Base-by-base conservation (phyloP, 1,284 basidiomycete genomes). In the Gymnopus androsaceus region DNA sequence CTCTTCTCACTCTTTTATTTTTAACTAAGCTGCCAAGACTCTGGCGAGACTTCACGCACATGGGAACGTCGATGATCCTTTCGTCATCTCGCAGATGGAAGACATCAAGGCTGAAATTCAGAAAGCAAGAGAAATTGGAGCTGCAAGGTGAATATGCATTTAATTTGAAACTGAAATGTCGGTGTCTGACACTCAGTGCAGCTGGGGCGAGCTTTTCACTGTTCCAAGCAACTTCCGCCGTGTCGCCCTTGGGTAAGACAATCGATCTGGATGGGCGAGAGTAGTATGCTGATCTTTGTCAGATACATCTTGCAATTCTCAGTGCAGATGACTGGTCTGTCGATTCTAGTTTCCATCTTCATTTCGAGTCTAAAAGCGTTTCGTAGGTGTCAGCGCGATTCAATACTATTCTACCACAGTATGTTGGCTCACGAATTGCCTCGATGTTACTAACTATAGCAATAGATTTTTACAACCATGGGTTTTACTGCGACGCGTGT, bases 11-110 rank as follows among this genome's bases (percentile, higher is more conserved):
- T n/a, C 6, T 28, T 1, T 38, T 30, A 19, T n/a, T 23, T 14
- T 19, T 19, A 37, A 37, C 21, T 21, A 31, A 73, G 74, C 74
- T 1, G 66, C 63, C 8, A 51, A 56, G 15, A 71, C 68, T 27
- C 74, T 84, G 30, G 82, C 79, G 1, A 73, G 80, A 2, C 72
- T 84, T 2, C 82, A 84, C 54, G 77, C 82, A 1, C 67, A 75
- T 36, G 81, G 80, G 4, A 69, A 83, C 64, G 65, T 69, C 17
- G 61, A 70, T 30, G 82, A 84, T 59, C 61, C 70, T 2, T 79
- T 80, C 58, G 79, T 81, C 6, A 52, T 73, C n/a, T 63, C 71
- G 1, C 74, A 76, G 57, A 65, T 75, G 7, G 71, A 72, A 51
- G 74, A 76, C 52, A 76, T 76, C 55, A 66, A 77, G 53, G 76